Percentiles rank a stretch among this genome's conserved stretches.
phyloP scores from a whole-genome alignment of 805 yeast genomes.

The Lachancea dasiensis region DNA sequence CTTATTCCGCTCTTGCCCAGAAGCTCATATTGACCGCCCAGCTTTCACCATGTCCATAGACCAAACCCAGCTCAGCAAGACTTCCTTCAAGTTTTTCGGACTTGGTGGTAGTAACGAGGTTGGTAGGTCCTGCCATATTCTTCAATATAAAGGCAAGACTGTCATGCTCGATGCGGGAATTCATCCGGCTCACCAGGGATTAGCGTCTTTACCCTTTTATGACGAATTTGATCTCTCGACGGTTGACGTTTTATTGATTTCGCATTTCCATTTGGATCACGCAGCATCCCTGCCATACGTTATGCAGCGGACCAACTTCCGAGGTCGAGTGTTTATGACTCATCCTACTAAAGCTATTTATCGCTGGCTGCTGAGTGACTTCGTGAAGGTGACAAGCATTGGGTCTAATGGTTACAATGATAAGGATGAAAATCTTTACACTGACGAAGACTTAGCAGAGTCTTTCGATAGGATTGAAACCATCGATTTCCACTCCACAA shows the following conservation, averaged over 20 bases:
- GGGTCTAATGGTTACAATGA: slow-evolving; percentile 39
- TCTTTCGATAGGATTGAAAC: slow-evolving; percentile 91
- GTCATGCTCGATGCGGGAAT: slow-evolving; percentile 98
- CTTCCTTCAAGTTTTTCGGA: slow-evolving; percentile 64
- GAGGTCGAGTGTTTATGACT: slow-evolving; percentile 97
- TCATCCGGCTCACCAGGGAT: slow-evolving; percentile 90
- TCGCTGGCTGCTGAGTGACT: slow-evolving; percentile 91
- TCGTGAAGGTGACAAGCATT: slow-evolving; percentile 76
- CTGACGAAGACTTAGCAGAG: slow-evolving; percentile 83
- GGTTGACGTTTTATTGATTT: slow-evolving; percentile 78
- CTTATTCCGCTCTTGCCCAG: not conserved
- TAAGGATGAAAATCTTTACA: slow-evolving; percentile 52
- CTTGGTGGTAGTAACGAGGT: slow-evolving; percentile 99
- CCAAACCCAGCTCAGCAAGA: slow-evolving; percentile 14
- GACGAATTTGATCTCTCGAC: slow-evolving; percentile 89
- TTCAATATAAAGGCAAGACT: slow-evolving; percentile 88
- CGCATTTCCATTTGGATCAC: slow-evolving; percentile 96
- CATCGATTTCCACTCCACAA: slow-evolving; percentile 90
- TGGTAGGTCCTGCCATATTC: slow-evolving; percentile 91
- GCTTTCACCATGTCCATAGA: slow-evolving; percentile 1
- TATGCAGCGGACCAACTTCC: slow-evolving; percentile 92
- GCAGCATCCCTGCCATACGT: slow-evolving; percentile 98
- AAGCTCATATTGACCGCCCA: too few relatives aligned
- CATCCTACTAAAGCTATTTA: slow-evolving; percentile 98
- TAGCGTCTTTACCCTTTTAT: slow-evolving; percentile 87